Conservation (phyloP, 495 filamentous ascomycete genomes). For the Xylaria telfairii region DNA sequence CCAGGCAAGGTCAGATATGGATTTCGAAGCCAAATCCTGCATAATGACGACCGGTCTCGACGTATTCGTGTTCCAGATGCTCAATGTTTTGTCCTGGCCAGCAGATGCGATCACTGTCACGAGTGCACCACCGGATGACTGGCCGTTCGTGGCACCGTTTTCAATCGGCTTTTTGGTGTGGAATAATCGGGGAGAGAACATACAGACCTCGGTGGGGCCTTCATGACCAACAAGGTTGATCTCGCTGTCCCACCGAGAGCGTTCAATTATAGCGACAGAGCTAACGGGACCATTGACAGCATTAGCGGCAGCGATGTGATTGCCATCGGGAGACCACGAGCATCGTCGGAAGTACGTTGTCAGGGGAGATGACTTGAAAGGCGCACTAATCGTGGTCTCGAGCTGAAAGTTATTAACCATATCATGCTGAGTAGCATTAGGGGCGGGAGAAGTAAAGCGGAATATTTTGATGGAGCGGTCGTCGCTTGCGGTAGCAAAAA, state of each 20-base stretch:
- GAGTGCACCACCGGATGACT: slow-evolving; percentile 49
- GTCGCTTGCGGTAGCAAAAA: slow-evolving; percentile 97
- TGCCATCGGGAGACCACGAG: slow-evolving; percentile 96
- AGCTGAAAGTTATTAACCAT: slow-evolving; percentile 94
- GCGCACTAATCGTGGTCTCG: slow-evolving; percentile 81
- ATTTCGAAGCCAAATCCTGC: slow-evolving; percentile 86
- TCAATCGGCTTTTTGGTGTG: slow-evolving; percentile 67
- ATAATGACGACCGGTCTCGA: slow-evolving; percentile 86
- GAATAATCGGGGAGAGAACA: slow-evolving; percentile 93
- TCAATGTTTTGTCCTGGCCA: slow-evolving; percentile 93
- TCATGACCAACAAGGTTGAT: slow-evolving; percentile 98
- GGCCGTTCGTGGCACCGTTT: slow-evolving; percentile 41
- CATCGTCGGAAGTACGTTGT: slow-evolving; percentile 97
- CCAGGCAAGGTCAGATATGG: slow-evolving; percentile 94
- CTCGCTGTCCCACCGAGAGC: slow-evolving; percentile 91
- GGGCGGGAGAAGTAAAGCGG: slow-evolving; percentile 85
- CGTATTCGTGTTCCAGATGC: slow-evolving; percentile 95
- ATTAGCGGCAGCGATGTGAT: slow-evolving; percentile 96
- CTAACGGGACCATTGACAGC: slow-evolving; percentile 96
- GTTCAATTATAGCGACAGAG: slow-evolving; percentile 94
- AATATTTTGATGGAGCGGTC: slow-evolving; percentile 97
- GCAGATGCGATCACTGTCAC: slow-evolving; percentile 96
- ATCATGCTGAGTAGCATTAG: slow-evolving; percentile 93
- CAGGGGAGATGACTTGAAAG: slow-evolving; percentile 86
- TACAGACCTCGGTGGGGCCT: slow-evolving; percentile 94